Evolutionary conservation across 495 filamentous ascomycete genomes (phyloP), one percentile per base, ranked within the genome.

Genomic region (Pyrenopolyporus hunteri): DNA sequence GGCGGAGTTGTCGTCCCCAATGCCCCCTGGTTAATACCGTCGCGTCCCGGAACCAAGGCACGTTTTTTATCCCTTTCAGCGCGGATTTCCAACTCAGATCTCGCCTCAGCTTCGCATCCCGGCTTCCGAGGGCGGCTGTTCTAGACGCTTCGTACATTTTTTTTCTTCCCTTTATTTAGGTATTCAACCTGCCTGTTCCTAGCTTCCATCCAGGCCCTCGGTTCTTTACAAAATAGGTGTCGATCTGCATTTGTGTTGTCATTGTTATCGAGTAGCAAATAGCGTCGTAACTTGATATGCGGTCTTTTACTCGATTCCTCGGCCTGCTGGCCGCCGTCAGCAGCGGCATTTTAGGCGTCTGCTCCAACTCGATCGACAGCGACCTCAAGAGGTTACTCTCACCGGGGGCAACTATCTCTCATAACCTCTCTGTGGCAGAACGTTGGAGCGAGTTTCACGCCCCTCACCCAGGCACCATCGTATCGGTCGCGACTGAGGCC

Each of bases 371-470:
- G n/a, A 54, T 43, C 26, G 26, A 44, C n/a, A 32, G 19, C 10
- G 50, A 43, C n/a, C 37, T 54, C 11, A 33, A 33, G 26, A 3
- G 13, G 25, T 6, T 22, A 19, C 50, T 54, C 25, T 54, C 50
- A 8, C 7, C 36, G 11, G 50, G 50, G 3, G 50, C 50, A 6
- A 43, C 14, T 20, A 54, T 54, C 16, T 54, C 50, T 8, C 25
- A 54, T 28, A n/a, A 44, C 31, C 16, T 9, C 26, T 54, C 50
- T 11, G 19, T 14, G n/a, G 37, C 28, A 2, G 36, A 32, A 10
- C 53, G 53, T 2, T 57, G 53, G 53, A 57, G 53, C 43, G 43
- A 57, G 23, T 57, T 20, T 31, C n/a, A 26, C 11, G 42, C 53
- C 16, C 53, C 53, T 19, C 43, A 57, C 4, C 53, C 53, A 13